Evolutionary conservation across 371 early-diverging fungal species (phyloP).

Genomic region (Mucor velutinosus): DNA sequence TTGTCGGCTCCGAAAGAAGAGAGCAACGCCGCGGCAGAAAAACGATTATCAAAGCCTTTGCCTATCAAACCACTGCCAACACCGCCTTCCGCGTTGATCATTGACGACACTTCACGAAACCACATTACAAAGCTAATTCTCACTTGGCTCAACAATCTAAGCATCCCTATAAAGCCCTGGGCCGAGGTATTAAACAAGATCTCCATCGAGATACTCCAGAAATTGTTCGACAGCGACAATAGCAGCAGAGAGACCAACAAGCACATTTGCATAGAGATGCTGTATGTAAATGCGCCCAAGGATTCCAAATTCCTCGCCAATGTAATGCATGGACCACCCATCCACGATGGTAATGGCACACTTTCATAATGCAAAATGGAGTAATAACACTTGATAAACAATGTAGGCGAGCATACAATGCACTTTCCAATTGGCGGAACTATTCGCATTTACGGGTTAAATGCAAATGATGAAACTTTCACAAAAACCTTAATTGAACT

Average conservation of each 20-base stretch:
- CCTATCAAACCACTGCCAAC: slow-evolving; percentile 6
- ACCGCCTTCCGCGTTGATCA: neutral
- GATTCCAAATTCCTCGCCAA: slow-evolving; percentile 30
- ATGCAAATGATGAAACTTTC: slow-evolving; percentile 16
- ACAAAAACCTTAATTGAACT: neutral
- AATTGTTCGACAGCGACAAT: neutral
- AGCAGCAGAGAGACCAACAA: neutral
- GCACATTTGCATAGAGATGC: slow-evolving; percentile 11
- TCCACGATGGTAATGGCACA: slow-evolving; percentile 1
- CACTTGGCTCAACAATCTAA: slow-evolving; percentile 25
- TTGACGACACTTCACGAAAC: slow-evolving; percentile 33
- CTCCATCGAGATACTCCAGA: slow-evolving; percentile 9
- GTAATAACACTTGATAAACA: neutral
- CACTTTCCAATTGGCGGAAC: slow-evolving; percentile 19
- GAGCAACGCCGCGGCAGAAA: neutral
- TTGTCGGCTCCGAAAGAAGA: neutral
- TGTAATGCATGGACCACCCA: slow-evolving; percentile 26
- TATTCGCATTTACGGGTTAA: slow-evolving; percentile 19
- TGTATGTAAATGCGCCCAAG: slow-evolving; percentile 10
- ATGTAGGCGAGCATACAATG: neutral
- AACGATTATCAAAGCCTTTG: slow-evolving; percentile 7
- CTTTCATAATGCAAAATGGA: neutral
- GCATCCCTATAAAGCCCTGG: slow-evolving; percentile 24
- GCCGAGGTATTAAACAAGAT: slow-evolving; percentile 17
- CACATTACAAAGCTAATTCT: slow-evolving; percentile 28